Conservation (phyloP, 768 basidiomycete species). For the Pleurotus cornucopiae region DNA sequence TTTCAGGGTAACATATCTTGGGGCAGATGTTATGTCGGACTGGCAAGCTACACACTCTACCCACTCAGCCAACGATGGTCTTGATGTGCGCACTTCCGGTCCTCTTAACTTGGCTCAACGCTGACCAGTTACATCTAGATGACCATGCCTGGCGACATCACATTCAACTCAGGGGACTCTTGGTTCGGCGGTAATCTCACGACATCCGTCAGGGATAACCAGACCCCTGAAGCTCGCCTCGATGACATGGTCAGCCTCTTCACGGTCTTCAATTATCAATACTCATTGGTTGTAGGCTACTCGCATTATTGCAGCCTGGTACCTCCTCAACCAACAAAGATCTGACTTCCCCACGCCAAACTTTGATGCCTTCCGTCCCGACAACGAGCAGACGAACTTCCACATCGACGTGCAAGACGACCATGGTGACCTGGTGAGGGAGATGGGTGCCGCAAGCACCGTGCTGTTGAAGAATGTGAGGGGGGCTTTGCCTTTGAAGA, state of each 20-base stretch:
- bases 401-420: constrained; percentile 71
- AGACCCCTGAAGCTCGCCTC: constrained; percentile 58
- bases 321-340: constrained; percentile 60
- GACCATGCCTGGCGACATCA: constrained; percentile 63
- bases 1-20: not conserved
- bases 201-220: constrained; percentile 64
- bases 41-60: constrained; percentile 68
- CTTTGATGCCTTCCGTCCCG: constrained; percentile 63
- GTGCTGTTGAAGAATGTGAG: constrained; percentile 73
- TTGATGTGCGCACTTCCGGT: constrained; percentile 47
- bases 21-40: constrained; percentile 63
- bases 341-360: constrained; percentile 58
- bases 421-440: constrained; percentile 62
- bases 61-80: constrained; percentile 51
- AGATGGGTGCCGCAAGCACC: constrained; percentile 70
- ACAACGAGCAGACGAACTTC: constrained; percentile 50
- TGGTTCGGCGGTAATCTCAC: constrained; percentile 72
- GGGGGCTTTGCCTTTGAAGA: constrained; percentile 52
- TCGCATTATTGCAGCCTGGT: constrained; percentile 73
- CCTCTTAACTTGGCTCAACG: not conserved
- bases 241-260: constrained; percentile 59
- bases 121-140: constrained; percentile 34
- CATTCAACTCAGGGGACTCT: constrained; percentile 39
- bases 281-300: constrained; percentile 34
- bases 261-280: constrained; percentile 14